Percentiles rank a stretch among this genome's conserved stretches.
Evolutionary conservation across 2,329 filamentous ascomycete species (phyloP).

Genomic region (Coniella lustricola): DNA sequence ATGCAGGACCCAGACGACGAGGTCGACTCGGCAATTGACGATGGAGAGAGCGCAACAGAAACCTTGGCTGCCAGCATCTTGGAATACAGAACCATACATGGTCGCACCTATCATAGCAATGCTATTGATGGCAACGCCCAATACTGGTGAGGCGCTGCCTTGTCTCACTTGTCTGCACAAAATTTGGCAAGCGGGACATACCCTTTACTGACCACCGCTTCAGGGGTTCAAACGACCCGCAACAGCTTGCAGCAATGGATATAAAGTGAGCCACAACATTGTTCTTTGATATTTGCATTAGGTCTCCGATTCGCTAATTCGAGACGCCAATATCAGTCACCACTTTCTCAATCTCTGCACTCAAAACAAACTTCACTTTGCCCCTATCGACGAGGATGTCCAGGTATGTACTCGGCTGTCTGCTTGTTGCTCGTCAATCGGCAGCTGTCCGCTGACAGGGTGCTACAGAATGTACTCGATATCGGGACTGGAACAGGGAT

Average conservation of each 20-base stretch:
- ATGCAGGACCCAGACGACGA: constrained; percentile 10
- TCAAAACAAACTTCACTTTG: constrained; percentile 21
- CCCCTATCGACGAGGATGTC: constrained; percentile 20
- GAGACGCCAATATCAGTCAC: constrained; percentile 18
- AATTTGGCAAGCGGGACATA: not conserved
- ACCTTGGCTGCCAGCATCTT: constrained; percentile 14
- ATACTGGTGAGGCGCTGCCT: constrained; percentile 11
- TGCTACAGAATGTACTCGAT: constrained; percentile 34
- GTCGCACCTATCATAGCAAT: constrained; percentile 15
- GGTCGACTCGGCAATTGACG: constrained; percentile 14
- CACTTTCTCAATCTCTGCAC: constrained; percentile 20
- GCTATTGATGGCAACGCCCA: constrained; percentile 10
- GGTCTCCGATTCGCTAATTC: not conserved
- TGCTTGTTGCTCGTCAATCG: no score
- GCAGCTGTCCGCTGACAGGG: not conserved
- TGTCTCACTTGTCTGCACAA: constrained; percentile 21
- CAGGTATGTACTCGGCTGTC: not conserved
- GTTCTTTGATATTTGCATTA: no score
- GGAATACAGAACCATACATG: constrained; percentile 15
- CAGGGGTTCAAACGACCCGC: constrained; percentile 25
- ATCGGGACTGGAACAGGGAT: constrained; percentile 48
- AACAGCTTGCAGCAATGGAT: constrained; percentile 26
- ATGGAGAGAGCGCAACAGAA: constrained; percentile 13
- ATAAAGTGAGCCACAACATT: constrained; percentile 19
- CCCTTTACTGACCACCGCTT: not conserved